These are phyloP conservation scores for Marasmius oreades DNA, from an alignment of 1,284 basidiomycete genomes.

Conservation along the genomic window DNA sequence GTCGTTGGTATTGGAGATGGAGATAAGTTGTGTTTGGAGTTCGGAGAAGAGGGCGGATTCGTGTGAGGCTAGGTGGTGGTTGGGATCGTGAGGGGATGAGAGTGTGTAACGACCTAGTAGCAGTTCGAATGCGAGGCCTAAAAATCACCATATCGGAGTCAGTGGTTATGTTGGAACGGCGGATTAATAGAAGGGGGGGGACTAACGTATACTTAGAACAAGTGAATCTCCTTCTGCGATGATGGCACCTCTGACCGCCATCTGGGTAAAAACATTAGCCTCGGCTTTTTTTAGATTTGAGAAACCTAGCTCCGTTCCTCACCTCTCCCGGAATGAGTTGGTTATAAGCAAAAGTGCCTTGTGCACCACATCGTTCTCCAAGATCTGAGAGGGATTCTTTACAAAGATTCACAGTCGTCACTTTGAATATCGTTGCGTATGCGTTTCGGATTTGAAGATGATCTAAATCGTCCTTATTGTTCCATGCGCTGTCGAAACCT, in stretches of 20 bases:
- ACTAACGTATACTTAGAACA: conserved; percentile 37
- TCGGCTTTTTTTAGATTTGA: background rate
- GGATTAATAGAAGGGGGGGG: too few relatives aligned
- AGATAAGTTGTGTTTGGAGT: too few relatives aligned
- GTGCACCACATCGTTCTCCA: conserved; percentile 40
- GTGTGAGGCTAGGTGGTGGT: too few relatives aligned
- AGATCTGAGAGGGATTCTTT: conserved; percentile 24
- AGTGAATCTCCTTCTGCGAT: conserved; percentile 46
- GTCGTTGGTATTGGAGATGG: too few relatives aligned
- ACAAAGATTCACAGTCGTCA: conserved; percentile 26
- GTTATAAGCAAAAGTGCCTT: conserved; percentile 37
- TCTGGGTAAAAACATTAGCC: conserved; percentile 20
- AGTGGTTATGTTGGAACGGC: too few relatives aligned
- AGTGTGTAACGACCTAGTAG: too few relatives aligned
- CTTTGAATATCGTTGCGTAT: conserved; percentile 33
- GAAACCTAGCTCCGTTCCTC: conserved; percentile 13
- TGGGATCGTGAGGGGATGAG: too few relatives aligned
- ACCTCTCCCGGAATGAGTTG: conserved; percentile 31
- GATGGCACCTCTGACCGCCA: conserved; percentile 34
- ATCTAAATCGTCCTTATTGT: conserved; percentile 22
- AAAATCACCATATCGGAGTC: too few relatives aligned
- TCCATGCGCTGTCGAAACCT: conserved; percentile 25
- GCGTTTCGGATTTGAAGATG: conserved; percentile 24
- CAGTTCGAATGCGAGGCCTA: too few relatives aligned
- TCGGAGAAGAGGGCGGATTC: too few relatives aligned